Evolutionary conservation across 225 moss, liverwort and hornwort genomes (phyloP).

Genomic region (Takakia lepidozioides): DNA sequence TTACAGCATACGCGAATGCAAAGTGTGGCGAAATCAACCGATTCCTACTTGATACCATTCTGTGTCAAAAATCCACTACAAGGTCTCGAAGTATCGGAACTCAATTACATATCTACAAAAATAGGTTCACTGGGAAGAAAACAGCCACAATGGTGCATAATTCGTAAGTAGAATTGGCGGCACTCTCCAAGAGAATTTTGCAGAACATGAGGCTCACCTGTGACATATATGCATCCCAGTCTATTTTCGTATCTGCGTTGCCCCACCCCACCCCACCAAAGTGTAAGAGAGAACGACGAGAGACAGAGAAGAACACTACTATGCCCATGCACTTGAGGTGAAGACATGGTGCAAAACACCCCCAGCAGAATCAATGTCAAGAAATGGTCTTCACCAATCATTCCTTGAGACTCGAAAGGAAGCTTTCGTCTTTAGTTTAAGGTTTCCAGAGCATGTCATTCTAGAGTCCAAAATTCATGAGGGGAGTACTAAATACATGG

Average conservation of each 20-base stretch:
- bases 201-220: conserved; percentile 57
- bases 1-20: too few relatives aligned
- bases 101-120: too few relatives aligned
- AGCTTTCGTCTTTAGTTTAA: too few relatives aligned
- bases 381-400: not conserved
- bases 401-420: too few relatives aligned
- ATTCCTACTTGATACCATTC: too few relatives aligned
- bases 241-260: conserved; percentile 88
- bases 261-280: not conserved
- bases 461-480: not conserved
- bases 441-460: not conserved
- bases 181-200: not conserved
- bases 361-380: not conserved
- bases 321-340: not conserved
- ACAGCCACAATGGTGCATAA: too few relatives aligned
- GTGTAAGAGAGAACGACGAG: not conserved
- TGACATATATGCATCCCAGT: conserved; percentile 99
- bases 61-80: too few relatives aligned
- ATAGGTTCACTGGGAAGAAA: too few relatives aligned
- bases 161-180: too few relatives aligned
- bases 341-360: not conserved
- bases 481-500: conserved; percentile 39
- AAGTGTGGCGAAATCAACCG: too few relatives aligned
- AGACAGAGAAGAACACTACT: not conserved
- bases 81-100: too few relatives aligned